Evolutionary conservation across 2,329 filamentous ascomycete genomes (phyloP), one percentile per base, ranked within the genome.

Genomic region (Tolypocladium sp.): DNA sequence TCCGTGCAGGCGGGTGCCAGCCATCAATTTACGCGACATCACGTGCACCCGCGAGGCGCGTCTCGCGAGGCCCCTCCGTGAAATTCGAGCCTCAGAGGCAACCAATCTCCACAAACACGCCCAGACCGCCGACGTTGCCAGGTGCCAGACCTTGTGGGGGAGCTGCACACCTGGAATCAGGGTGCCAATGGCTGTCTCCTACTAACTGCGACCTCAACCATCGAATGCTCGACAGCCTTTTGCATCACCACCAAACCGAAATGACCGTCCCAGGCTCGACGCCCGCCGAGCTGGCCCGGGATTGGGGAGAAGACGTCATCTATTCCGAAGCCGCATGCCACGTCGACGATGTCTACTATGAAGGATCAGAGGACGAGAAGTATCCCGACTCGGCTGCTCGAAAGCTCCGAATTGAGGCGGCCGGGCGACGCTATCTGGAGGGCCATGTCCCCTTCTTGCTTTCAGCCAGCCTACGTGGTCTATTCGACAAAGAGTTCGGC

Each of bases 401-500:
- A 67, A 78, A 77, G 33, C 70, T 75, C 27, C 78, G 83, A 60
- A 84, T 86, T 60, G 85, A 89, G 68, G 71, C 76, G 0, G 80
- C 86, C 15, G 87, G 83, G 1, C 72, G 77, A 38, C 77, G 78
- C 40, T 90, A 82, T 64, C 72, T 89, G 42, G 71, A 76, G 8
- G 88, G 87, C 0, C 73, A 77, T 37, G 67, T 77, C 2, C 79
- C 87, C 0, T 66, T 81, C 30, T 76, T 92, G 3, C 69, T 86
- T 3, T 87, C 88, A 15, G 82, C 87, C 8, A 71, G 74, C 7
- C 74, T 90, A 3, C 78, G 74, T 60, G 88, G 87, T 0, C 88
- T 87, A 0, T 88, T 90, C 63, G 76, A 79, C 27, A 46, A 58
- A 38, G 63, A 55, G 8, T 66, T 67, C 7, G 64, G 67, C 44